These are phyloP conservation scores for Colletotrichum sp. DNA, from an alignment of 2,329 filamentous ascomycete genomes.

Conservation along the genomic window DNA sequence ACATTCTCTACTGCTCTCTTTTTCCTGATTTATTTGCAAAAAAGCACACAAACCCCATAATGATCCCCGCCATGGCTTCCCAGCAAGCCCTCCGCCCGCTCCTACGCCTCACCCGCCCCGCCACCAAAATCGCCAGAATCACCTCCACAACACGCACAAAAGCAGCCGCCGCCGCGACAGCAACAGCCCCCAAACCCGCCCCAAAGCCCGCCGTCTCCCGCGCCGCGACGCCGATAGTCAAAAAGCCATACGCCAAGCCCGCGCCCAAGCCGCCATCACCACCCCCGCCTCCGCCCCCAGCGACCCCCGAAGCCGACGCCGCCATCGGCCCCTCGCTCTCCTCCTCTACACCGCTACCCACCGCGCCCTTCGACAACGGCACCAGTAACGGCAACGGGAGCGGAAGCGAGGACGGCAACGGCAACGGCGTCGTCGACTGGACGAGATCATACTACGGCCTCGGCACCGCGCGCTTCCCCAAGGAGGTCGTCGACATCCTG, in stretches of 20 bases:
- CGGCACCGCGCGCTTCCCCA: constrained; percentile 70
- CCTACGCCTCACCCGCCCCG: background rate
- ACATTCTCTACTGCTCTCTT: background rate
- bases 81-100: constrained; percentile 12
- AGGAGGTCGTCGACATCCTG: constrained; percentile 72
- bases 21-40: background rate
- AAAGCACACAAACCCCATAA: background rate
- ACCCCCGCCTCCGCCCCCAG: background rate
- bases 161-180: background rate
- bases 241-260: background rate
- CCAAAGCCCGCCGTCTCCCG: background rate
- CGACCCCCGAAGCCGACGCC: background rate
- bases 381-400: background rate
- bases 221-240: background rate
- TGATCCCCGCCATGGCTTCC: constrained; percentile 6
- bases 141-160: background rate
- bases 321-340: background rate
- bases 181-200: background rate
- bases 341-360: background rate
- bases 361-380: background rate
- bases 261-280: background rate
- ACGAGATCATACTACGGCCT: constrained; percentile 83
- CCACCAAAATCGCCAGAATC: background rate
- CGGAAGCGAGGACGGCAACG: background rate
- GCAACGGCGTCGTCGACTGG: constrained; percentile 67